Percentiles rank a stretch among this genome's conserved stretches.
Evolutionary conservation across 2,329 filamentous ascomycete species (phyloP).

Genomic region (Conoideocrella luteorostrata): DNA sequence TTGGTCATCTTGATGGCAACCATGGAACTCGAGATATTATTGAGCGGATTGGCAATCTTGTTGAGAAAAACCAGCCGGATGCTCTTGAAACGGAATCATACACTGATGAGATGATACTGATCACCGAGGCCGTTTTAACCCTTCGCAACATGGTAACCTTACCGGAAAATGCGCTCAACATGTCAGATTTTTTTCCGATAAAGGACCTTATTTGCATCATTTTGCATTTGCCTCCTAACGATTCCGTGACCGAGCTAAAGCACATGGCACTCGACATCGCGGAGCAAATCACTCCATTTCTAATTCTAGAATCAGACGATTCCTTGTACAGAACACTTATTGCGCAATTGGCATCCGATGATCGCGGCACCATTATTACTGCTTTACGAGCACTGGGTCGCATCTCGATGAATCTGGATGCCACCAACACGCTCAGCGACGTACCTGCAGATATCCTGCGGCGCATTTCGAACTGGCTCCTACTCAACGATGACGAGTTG

Average conservation of each 20-base stretch:
- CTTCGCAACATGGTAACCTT: slow-evolving; percentile 95
- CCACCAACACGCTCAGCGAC: slow-evolving; percentile 67
- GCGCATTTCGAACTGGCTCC: slow-evolving; percentile 64
- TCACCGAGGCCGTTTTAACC: slow-evolving; percentile 82
- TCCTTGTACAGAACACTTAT: slow-evolving; percentile 74
- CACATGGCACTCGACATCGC: slow-evolving; percentile 88
- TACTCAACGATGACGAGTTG: slow-evolving; percentile 85
- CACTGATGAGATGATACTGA: slow-evolving; percentile 62
- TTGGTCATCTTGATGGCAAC: slow-evolving; percentile 37
- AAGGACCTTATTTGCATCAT: slow-evolving; percentile 80
- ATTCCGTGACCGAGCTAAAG: slow-evolving; percentile 74
- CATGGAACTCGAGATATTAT: slow-evolving; percentile 50
- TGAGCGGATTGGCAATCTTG: slow-evolving; percentile 61
- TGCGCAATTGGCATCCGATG: slow-evolving; percentile 56
- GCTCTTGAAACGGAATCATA: slow-evolving; percentile 68
- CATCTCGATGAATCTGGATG: slow-evolving; percentile 80
- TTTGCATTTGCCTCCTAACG: slow-evolving; percentile 66
- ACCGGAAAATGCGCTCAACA: slow-evolving; percentile 77
- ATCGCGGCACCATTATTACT: slow-evolving; percentile 76
- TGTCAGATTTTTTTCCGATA: slow-evolving; percentile 67
- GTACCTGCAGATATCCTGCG: slow-evolving; percentile 62
- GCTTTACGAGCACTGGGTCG: slow-evolving; percentile 75
- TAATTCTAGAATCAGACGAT: slow-evolving; percentile 64
- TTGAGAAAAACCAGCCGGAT: slow-evolving; percentile 53
- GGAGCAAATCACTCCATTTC: slow-evolving; percentile 80